These are phyloP conservation scores for Moesziomyces antarcticus DNA, from an alignment of 1,284 basidiomycete genomes.

Conservation along the genomic window DNA sequence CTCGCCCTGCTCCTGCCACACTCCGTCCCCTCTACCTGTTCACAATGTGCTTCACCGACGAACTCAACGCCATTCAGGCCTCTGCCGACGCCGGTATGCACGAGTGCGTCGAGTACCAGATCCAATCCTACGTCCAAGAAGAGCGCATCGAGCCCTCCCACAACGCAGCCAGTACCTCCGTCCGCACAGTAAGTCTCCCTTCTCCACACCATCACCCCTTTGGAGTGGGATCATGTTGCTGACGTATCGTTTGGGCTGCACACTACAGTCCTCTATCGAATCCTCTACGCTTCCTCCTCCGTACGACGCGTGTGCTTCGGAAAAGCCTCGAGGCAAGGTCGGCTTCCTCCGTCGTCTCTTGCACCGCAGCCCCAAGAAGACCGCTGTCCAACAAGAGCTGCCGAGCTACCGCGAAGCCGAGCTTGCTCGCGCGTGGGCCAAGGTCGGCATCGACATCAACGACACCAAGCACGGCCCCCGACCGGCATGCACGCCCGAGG, in stretches of 20 bases:
- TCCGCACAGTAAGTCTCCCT: neutral
- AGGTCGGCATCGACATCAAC: constrained; percentile 44
- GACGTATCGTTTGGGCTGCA: neutral
- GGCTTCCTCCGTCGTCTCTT: constrained; percentile 32
- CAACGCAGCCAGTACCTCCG: neutral
- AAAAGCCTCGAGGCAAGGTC: constrained; percentile 6
- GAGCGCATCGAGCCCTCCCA: constrained; percentile 1
- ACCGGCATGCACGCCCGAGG: constrained; percentile 42
- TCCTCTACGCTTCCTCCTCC: constrained; percentile 10
- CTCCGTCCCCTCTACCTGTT: neutral
- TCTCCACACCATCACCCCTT: neutral
- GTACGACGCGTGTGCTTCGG: constrained; percentile 11
- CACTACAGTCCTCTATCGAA: neutral
- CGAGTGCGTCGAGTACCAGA: constrained; percentile 10
- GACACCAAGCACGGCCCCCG: constrained; percentile 35
- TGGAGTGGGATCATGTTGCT: neutral
- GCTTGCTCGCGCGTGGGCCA: constrained; percentile 32
- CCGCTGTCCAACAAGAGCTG: neutral
- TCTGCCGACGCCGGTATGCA: constrained; percentile 4
- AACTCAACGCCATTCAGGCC: constrained; percentile 4
- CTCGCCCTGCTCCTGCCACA: neutral
- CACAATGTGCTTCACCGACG: constrained; percentile 34
- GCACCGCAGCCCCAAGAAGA: constrained; percentile 18
- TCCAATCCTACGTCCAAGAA: constrained; percentile 11
- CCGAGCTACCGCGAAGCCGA: constrained; percentile 42